phyloP scores from a whole-genome alignment of 2,329 filamentous ascomycete genomes.

The Scedosporium apiospermum region DNA sequence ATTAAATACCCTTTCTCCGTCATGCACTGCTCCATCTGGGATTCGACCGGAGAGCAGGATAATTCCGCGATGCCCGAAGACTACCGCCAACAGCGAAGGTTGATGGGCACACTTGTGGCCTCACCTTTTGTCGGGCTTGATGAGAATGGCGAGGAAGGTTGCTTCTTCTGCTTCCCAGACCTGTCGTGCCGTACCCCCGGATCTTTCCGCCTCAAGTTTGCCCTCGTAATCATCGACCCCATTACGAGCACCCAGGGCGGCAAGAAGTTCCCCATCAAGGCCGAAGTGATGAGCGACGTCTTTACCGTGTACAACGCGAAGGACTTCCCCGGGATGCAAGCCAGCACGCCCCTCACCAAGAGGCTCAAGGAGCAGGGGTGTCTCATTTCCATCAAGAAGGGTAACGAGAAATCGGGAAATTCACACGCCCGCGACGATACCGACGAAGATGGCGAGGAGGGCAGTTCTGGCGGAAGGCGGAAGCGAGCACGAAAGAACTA shows the following conservation, averaged over 20 bases:
- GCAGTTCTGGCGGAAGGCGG: constrained; percentile 4
- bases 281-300: constrained; percentile 51
- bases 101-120: constrained; percentile 73
- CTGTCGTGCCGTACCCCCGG: constrained; percentile 71
- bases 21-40: constrained; percentile 69
- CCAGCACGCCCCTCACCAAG: constrained; percentile 65
- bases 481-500: constrained; percentile 1
- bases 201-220: constrained; percentile 65
- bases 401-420: constrained; percentile 50
- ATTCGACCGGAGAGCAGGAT: constrained; percentile 57
- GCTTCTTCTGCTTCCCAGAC: constrained; percentile 81
- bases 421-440: constrained; percentile 29
- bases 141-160: constrained; percentile 62
- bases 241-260: constrained; percentile 40
- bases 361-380: constrained; percentile 70
- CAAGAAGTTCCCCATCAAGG: constrained; percentile 38
- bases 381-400: constrained; percentile 79
- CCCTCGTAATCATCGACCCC: constrained; percentile 62
- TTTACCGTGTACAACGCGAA: constrained; percentile 78
- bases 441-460: constrained; percentile 34
- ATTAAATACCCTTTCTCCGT: constrained; percentile 58
- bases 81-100: constrained; percentile 59
- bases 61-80: constrained; percentile 64
- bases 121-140: constrained; percentile 70
- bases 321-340: constrained; percentile 77